These are phyloP conservation scores for Aquilaria malaccensis DNA, from an alignment of 345 rosid species.

Conservation along the genomic window DNA sequence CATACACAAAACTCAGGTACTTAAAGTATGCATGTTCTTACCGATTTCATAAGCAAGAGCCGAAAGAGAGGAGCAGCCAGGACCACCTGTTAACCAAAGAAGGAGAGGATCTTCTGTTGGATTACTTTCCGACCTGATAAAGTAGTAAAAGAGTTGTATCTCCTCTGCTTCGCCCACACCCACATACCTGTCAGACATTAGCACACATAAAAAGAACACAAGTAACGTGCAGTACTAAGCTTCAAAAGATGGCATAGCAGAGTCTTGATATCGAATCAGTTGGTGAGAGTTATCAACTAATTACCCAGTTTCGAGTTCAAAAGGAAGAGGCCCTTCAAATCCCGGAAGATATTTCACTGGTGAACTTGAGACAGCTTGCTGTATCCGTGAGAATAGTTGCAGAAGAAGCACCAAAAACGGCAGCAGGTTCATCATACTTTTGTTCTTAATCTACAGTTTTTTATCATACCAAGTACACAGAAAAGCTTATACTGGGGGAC, in stretches of 20 bases:
- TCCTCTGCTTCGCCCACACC: conserved; percentile 16
- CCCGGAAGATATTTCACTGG: conserved; percentile 54
- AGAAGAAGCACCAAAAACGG: conserved; percentile 8
- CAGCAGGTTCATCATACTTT: no score
- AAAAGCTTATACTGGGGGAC: no score
- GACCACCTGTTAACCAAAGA: conserved; percentile 25
- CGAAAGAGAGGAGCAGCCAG: conserved; percentile 24
- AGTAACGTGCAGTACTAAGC: background rate
- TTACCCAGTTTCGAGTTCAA: conserved; percentile 70
- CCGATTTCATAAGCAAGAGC: conserved; percentile 23
- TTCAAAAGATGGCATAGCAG: background rate
- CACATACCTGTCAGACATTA: conserved; percentile 13
- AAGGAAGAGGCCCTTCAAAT: conserved; percentile 58
- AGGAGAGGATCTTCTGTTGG: conserved; percentile 19
- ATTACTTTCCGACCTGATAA: conserved; percentile 14
- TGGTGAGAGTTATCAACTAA: background rate
- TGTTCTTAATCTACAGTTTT: no score
- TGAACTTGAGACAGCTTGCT: conserved; percentile 6
- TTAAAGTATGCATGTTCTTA: background rate
- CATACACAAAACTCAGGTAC: no score
- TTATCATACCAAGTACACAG: no score
- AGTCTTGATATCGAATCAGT: background rate
- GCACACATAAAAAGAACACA: background rate
- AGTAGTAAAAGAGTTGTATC: conserved; percentile 18
- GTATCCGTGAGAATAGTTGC: conserved; percentile 8